A percentile compares a stretch with the other conserved stretches of the same genome.
Evolutionary conservation across 2,329 filamentous ascomycete genomes (phyloP).

Genomic region (Trichoderma sp.): DNA sequence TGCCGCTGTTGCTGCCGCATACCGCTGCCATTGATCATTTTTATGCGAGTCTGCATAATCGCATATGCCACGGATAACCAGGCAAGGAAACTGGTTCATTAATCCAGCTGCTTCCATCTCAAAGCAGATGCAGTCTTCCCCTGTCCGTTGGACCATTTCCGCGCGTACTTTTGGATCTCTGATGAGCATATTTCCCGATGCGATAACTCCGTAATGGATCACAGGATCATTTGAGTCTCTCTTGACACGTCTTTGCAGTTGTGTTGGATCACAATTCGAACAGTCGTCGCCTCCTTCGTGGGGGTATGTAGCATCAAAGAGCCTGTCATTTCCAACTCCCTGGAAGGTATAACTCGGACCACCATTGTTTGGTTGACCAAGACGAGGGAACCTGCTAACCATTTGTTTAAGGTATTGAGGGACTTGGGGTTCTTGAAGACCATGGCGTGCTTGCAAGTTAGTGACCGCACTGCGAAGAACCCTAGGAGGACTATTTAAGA

Average conservation of each 20-base stretch:
- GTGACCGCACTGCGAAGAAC: neutral
- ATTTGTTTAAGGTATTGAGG: neutral
- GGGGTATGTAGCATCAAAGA: neutral
- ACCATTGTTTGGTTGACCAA: neutral
- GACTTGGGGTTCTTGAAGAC: neutral
- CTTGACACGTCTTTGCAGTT: neutral
- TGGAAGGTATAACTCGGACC: neutral
- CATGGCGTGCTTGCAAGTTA: neutral
- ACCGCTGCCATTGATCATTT: conserved; percentile 36
- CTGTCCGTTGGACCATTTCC: conserved; percentile 21
- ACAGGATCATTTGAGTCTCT: neutral
- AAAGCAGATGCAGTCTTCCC: conserved; percentile 24
- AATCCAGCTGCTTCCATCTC: conserved; percentile 7
- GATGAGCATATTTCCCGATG: conserved; percentile 36
- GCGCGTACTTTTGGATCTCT: conserved; percentile 33
- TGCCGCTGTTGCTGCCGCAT: conserved; percentile 35
- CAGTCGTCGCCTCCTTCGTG: neutral
- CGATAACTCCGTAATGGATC: conserved; percentile 26
- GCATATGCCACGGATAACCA: conserved; percentile 38
- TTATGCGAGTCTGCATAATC: conserved; percentile 41
- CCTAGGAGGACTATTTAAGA: conserved; percentile 19
- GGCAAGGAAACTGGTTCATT: conserved; percentile 23
- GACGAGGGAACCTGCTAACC: neutral
- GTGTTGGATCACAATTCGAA: neutral
- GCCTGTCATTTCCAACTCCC: neutral